Percentiles rank a stretch among this genome's conserved stretches.
phyloP scores from a whole-genome alignment of 2,329 filamentous ascomycete species.

The Davidsoniella australis region DNA sequence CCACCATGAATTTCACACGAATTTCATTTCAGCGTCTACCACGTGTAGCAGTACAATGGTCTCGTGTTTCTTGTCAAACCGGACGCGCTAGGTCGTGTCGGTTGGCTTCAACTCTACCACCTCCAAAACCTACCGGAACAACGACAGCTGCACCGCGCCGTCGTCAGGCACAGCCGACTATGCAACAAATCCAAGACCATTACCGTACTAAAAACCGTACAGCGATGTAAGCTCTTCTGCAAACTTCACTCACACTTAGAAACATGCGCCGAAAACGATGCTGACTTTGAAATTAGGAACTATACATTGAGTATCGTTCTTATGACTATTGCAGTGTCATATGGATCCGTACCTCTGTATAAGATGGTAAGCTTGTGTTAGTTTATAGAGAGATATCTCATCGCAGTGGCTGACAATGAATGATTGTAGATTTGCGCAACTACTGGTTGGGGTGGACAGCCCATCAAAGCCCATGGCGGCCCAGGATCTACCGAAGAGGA shows the following conservation, averaged over 20 bases:
- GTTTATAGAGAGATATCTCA: too few species aligned
- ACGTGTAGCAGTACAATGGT: slow-evolving; percentile 2
- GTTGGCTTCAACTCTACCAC: slow-evolving; percentile 9
- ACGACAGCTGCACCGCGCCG: slow-evolving; percentile 16
- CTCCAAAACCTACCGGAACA: slow-evolving; percentile 13
- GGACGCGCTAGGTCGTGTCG: slow-evolving; percentile 10
- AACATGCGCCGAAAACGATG: neutral
- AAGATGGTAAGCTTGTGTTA: slow-evolving; percentile 48
- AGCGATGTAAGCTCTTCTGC: slow-evolving; percentile 23
- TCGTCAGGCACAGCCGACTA: slow-evolving; percentile 22
- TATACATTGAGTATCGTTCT: slow-evolving; percentile 64
- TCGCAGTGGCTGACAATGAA: too few species aligned
- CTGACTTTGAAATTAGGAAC: slow-evolving; percentile 30
- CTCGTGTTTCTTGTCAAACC: slow-evolving; percentile 11
- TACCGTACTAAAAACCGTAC: slow-evolving; percentile 54
- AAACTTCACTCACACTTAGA: too few species aligned
- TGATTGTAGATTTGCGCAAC: slow-evolving; percentile 55
- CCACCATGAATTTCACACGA: slow-evolving; percentile 11
- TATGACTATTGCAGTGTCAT: slow-evolving; percentile 63
- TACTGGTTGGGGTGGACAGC: slow-evolving; percentile 84
- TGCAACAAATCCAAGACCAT: slow-evolving; percentile 46
- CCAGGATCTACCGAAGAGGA: slow-evolving; percentile 38
- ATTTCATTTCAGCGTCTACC: slow-evolving; percentile 9
- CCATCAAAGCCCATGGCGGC: slow-evolving; percentile 57
- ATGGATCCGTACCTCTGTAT: slow-evolving; percentile 72